Evolutionary conservation across 2,329 filamentous ascomycete species (phyloP).

Genomic region (Chalaropsis ovoidea): DNA sequence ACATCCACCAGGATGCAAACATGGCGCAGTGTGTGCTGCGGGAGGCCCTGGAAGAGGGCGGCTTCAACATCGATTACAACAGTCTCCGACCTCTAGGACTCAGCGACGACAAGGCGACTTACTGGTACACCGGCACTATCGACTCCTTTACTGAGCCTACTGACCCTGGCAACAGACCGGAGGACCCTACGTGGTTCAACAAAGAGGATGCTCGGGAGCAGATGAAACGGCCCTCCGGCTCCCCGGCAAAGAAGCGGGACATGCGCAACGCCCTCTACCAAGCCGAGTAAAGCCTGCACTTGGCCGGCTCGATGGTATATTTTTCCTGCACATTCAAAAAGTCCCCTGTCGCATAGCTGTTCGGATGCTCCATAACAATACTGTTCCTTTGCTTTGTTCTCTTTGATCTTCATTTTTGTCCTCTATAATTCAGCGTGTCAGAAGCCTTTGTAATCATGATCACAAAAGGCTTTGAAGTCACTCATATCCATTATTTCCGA

Average conservation of each 20-base stretch:
- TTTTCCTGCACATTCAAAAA: too few species aligned
- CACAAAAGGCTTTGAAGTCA: too few species aligned
- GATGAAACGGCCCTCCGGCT: neutral
- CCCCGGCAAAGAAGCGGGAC: neutral
- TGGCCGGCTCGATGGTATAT: too few species aligned
- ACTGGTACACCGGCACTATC: neutral
- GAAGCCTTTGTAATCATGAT: too few species aligned
- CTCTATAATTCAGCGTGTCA: too few species aligned
- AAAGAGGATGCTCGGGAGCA: neutral
- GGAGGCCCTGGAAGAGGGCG: neutral
- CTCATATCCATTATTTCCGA: too few species aligned
- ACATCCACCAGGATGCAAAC: rapidly evolving
- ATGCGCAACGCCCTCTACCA: neutral
- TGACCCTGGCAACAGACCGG: neutral
- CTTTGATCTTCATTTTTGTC: too few species aligned
- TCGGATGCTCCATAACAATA: too few species aligned
- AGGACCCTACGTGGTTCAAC: neutral
- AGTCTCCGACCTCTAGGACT: neutral
- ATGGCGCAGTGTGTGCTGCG: neutral
- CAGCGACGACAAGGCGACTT: neutral
- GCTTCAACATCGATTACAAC: neutral
- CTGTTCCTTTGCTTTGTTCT: too few species aligned
- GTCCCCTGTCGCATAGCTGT: too few species aligned
- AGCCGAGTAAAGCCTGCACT: neutral
- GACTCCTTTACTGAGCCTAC: neutral